Base-by-base conservation (phyloP, 306 rosid genomes). In the Quercus ilex region DNA sequence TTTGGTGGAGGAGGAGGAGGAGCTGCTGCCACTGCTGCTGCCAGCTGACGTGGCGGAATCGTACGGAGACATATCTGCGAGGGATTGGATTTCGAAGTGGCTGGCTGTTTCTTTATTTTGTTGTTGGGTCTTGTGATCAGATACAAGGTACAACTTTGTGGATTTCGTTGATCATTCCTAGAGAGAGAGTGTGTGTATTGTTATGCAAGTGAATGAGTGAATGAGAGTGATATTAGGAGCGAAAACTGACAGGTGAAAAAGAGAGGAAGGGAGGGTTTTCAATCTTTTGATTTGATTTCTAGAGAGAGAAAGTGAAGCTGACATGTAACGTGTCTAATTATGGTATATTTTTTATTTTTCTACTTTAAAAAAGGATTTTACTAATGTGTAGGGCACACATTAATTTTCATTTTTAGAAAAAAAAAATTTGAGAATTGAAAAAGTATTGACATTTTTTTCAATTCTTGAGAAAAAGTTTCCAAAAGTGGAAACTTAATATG, bases 11-110 rank as follows among this genome's bases (percentile, higher is more conserved):
- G 83, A 73, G 71, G 87, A 55, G 7, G 89, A 77, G 17, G 91
- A 90, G 76, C 89, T 78, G 79, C 89, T 78, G 14, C 88, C 86
- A 77, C 81, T 77, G 83, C 94, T 79, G 28, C 85, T 65, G 25
- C 71, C 68, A 51, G 76, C 41, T 6, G 67, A 69, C 18, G 56
- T 14, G 21, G 79, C 21, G 17, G 91, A 80, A 13, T 80, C 86
- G 82, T 69, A 85, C 12, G 88, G 88, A 26, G 69, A 94, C 96
- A 88, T 91, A 1, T 46, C 26, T 1, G 28, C 41, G 18, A 14
- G 58, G 5, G 17, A 9, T 38, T 38, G 57, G 5, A 58, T 41
- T 41, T 49, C 3, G 33, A 55, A 7, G 14, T 49, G 11, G 2
- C 38, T 19, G 5, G 15, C 3, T 41, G 46, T 41, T 8, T 41